Percentiles rank a stretch among this genome's conserved stretches.
Conservation (phyloP, 2,329 filamentous ascomycete species). For the Penicillium sp. region DNA sequence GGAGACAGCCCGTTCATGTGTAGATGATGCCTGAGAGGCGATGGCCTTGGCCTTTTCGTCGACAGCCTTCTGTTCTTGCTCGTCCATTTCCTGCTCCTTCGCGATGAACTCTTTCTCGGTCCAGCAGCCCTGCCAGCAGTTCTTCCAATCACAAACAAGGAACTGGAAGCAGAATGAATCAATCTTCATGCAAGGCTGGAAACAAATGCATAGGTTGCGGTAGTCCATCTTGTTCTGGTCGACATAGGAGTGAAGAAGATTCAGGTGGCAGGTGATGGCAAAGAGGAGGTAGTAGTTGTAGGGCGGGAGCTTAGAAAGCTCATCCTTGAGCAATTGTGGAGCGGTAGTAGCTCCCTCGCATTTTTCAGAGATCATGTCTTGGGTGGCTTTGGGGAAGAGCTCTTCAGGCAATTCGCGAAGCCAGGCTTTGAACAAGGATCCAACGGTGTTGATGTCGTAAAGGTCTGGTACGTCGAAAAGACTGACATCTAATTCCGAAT, state of each 20-base stretch:
- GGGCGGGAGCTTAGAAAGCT: conserved; percentile 88
- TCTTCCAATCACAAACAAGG: conserved; percentile 89
- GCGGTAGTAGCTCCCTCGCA: conserved; percentile 76
- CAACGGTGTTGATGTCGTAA: conserved; percentile 95
- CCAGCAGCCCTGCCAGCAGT: conserved; percentile 96
- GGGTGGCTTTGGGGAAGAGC: conserved; percentile 80
- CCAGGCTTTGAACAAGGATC: conserved; percentile 96
- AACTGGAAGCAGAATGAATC: conserved; percentile 95
- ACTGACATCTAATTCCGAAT: conserved; percentile 85
- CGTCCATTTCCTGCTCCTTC: conserved; percentile 46
- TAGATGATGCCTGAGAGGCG: conserved; percentile 17
- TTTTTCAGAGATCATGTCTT: conserved; percentile 76
- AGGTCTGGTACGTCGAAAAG: conserved; percentile 83
- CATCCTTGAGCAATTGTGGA: conserved; percentile 82
- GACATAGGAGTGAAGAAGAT: conserved; percentile 82
- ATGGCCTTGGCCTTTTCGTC: conserved; percentile 24
- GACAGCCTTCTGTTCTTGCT: conserved; percentile 27
- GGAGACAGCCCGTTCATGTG: conserved; percentile 60
- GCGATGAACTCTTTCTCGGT: conserved; percentile 80
- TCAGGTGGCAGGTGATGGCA: conserved; percentile 94
- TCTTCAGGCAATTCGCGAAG: conserved; percentile 92
- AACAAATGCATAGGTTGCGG: conserved; percentile 92
- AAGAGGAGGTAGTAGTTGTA: conserved; percentile 98
- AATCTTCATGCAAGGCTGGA: conserved; percentile 95
- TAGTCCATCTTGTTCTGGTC: conserved; percentile 99